These are phyloP conservation scores for Filobasidium uniguttulatum DNA, from an alignment of 1,284 basidiomycete species.

Conservation along the genomic window DNA sequence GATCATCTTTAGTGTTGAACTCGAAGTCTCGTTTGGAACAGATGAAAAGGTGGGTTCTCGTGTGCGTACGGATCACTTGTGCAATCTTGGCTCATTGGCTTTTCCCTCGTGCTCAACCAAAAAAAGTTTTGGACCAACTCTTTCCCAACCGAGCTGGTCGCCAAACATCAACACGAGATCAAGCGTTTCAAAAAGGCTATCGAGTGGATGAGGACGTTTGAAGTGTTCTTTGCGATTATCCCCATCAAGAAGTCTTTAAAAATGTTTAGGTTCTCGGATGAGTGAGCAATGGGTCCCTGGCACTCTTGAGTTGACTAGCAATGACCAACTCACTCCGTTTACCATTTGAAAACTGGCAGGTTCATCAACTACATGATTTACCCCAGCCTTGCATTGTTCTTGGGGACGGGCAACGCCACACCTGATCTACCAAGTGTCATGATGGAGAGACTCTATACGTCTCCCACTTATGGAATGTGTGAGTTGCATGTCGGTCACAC, in stretches of 20 bases:
- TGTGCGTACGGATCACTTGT: background rate
- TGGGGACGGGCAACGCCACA: slow-evolving; percentile 38
- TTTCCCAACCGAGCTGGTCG: slow-evolving; percentile 47
- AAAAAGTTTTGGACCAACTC: slow-evolving; percentile 51
- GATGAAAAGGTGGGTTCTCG: slow-evolving; percentile 35
- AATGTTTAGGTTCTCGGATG: slow-evolving; percentile 47
- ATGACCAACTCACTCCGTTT: no score
- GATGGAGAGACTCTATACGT: slow-evolving; percentile 39
- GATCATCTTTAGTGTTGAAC: slow-evolving; percentile 40
- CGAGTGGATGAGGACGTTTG: slow-evolving; percentile 43
- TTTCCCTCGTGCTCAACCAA: background rate
- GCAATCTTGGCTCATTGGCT: background rate
- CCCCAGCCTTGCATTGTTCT: slow-evolving; percentile 35
- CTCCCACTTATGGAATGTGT: slow-evolving; percentile 39
- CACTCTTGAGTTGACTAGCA: no score
- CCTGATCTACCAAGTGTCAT: slow-evolving; percentile 36
- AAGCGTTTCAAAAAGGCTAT: slow-evolving; percentile 47
- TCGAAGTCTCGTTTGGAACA: slow-evolving; percentile 53
- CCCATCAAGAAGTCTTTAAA: slow-evolving; percentile 48
- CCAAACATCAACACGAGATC: slow-evolving; percentile 44
- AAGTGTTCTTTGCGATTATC: slow-evolving; percentile 47
- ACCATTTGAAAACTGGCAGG: slow-evolving; percentile 6
- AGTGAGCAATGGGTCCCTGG: slow-evolving; percentile 19
- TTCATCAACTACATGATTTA: slow-evolving; percentile 38
- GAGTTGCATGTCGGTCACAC: background rate